These are phyloP conservation scores for Taphrina betulina DNA, from an alignment of 1,139 yeast genomes.

Conservation along the genomic window DNA sequence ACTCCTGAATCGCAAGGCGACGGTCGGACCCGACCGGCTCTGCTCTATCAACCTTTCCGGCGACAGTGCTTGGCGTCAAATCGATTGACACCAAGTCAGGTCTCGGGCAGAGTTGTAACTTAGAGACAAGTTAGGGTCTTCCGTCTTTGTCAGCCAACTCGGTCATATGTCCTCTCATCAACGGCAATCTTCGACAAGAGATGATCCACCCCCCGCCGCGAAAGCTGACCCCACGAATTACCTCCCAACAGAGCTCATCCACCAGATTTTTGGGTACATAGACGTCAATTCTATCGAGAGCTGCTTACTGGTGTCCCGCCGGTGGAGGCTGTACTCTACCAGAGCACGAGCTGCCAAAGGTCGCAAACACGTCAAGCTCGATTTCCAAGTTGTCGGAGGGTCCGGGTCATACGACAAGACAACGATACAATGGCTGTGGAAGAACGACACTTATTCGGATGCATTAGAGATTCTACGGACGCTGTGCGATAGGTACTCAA, in stretches of 20 bases:
- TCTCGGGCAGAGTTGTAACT: too few species aligned
- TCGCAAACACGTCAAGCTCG: conserved; percentile 8
- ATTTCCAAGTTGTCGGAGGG: conserved; percentile 11
- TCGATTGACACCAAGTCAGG: too few species aligned
- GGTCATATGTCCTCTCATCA: too few species aligned
- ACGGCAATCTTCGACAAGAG: too few species aligned
- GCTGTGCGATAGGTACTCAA: background rate
- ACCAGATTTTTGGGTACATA: background rate
- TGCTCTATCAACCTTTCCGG: too few species aligned
- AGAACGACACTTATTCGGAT: background rate
- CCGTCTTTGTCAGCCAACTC: too few species aligned
- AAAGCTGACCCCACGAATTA: background rate
- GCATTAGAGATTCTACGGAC: background rate
- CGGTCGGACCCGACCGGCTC: too few species aligned
- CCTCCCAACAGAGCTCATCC: background rate
- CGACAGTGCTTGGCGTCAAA: too few species aligned
- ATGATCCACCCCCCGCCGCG: too few species aligned
- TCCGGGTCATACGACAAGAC: conserved; percentile 1
- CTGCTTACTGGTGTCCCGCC: conserved; percentile 12
- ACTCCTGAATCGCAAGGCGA: too few species aligned
- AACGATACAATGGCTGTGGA: conserved; percentile 5
- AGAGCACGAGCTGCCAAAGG: background rate
- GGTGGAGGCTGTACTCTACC: background rate
- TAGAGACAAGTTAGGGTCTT: too few species aligned
- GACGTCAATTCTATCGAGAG: conserved; percentile 8